These are phyloP conservation scores for Phycomyces nitens DNA, from an alignment of 192 early-diverging fungal species.

Conservation along the genomic window DNA sequence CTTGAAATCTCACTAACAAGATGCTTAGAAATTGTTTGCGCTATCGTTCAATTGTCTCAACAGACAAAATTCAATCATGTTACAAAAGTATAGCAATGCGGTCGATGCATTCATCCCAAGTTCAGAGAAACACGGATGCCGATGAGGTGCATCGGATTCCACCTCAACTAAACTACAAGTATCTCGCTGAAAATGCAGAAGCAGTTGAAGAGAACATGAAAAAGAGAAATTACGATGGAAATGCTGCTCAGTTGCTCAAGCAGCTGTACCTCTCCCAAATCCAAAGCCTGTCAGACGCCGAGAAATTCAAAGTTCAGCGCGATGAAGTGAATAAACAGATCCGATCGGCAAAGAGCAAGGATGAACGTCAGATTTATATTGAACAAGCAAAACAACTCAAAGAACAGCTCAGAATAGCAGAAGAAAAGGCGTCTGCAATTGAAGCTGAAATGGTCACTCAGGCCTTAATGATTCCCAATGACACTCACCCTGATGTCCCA, in stretches of 20 bases:
- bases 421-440: slow-evolving; percentile 42
- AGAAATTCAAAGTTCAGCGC: slow-evolving; percentile 11
- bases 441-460: slow-evolving; percentile 56
- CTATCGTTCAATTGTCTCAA: neutral
- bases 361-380: slow-evolving; percentile 34
- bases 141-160: slow-evolving; percentile 27
- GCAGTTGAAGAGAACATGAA: slow-evolving; percentile 26
- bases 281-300: neutral
- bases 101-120: no score
- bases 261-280: slow-evolving; percentile 13
- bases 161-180: slow-evolving; percentile 27
- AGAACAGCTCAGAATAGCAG: slow-evolving; percentile 48
- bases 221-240: slow-evolving; percentile 24
- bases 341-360: slow-evolving; percentile 21
- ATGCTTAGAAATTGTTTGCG: slow-evolving; percentile 7
- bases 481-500: slow-evolving; percentile 67
- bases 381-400: slow-evolving; percentile 59
- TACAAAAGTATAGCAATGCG: no score
- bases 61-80: no score
- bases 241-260: slow-evolving; percentile 3
- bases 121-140: neutral
- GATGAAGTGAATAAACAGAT: slow-evolving; percentile 22
- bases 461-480: slow-evolving; percentile 76
- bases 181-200: slow-evolving; percentile 24
- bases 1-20: neutral